Evolutionary conservation across 164 flowering plant species (phyloP).

Genomic region (Amborella trichopoda): DNA sequence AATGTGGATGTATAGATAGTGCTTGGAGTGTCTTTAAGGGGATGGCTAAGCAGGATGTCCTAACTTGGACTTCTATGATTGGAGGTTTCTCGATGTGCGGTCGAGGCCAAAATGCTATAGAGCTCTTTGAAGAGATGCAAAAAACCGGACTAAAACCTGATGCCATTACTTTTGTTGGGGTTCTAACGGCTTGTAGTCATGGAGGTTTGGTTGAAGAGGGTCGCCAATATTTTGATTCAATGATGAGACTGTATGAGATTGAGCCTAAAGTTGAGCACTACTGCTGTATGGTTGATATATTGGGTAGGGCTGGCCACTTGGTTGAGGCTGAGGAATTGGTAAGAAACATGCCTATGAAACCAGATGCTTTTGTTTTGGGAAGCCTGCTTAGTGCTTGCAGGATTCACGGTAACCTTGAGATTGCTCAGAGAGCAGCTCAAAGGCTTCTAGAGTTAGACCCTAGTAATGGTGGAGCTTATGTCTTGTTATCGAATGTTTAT

Average conservation of each 20-base stretch:
- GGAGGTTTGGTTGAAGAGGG: constrained; percentile 82
- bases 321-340: constrained; percentile 63
- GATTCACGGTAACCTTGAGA: constrained; percentile 47
- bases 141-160: constrained; percentile 38
- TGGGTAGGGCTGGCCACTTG: constrained; percentile 72
- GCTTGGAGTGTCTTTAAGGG: constrained; percentile 47
- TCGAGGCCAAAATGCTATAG: constrained; percentile 42
- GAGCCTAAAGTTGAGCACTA: constrained; percentile 75
- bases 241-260: constrained; percentile 32
- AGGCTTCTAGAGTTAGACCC: constrained; percentile 48
- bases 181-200: constrained; percentile 71
- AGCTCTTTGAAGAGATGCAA: constrained; percentile 45
- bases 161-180: constrained; percentile 56
- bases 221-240: constrained; percentile 42
- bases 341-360: constrained; percentile 49
- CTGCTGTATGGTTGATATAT: constrained; percentile 79
- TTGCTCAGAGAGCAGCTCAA: constrained; percentile 70
- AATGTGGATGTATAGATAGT: constrained; percentile 58
- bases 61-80: constrained; percentile 78
- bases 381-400: constrained; percentile 77
- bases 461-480: constrained; percentile 45
- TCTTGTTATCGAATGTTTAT: constrained; percentile 64
- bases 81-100: constrained; percentile 62
- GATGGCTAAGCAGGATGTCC: constrained; percentile 33
- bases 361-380: constrained; percentile 87